Percentiles rank a stretch among this genome's conserved stretches.
phyloP scores from a whole-genome alignment of 2,329 filamentous ascomycete species.

The Neofusicoccum kwambonambiense region DNA sequence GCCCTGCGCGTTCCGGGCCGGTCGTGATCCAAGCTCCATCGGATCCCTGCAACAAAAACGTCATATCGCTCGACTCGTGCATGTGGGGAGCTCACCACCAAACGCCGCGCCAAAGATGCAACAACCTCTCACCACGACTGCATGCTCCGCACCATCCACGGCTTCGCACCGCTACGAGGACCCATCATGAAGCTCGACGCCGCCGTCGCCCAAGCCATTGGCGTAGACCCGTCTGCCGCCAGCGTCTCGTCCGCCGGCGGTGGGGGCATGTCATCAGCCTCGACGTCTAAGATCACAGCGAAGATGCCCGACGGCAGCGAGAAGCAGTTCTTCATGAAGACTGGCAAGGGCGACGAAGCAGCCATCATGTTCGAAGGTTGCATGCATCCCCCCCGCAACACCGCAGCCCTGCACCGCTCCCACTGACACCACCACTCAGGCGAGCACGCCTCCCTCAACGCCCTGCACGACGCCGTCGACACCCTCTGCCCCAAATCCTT shows the following conservation, averaged over 20 bases:
- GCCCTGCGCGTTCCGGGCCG: neutral
- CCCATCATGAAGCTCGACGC: constrained; percentile 57
- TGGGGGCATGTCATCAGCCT: constrained; percentile 63
- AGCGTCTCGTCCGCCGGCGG: constrained; percentile 62
- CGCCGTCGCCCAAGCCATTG: constrained; percentile 61
- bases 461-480: constrained; percentile 70
- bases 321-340: constrained; percentile 71
- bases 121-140: neutral
- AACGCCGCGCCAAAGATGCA: neutral
- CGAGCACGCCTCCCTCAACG: constrained; percentile 80
- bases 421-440: constrained; percentile 47
- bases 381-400: neutral
- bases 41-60: constrained; percentile 1
- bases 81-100: constrained; percentile 1
- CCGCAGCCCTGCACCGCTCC: neutral
- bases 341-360: constrained; percentile 58
- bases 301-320: constrained; percentile 49
- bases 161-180: neutral
- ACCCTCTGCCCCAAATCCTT: constrained; percentile 73
- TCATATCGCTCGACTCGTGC: constrained; percentile 2
- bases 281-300: constrained; percentile 61
- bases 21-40: constrained; percentile 3
- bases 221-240: constrained; percentile 55
- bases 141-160: neutral
- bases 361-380: constrained; percentile 69